phyloP scores from a whole-genome alignment of 202 grass and related monocot genomes.

The Hordeum pubiflorum region DNA sequence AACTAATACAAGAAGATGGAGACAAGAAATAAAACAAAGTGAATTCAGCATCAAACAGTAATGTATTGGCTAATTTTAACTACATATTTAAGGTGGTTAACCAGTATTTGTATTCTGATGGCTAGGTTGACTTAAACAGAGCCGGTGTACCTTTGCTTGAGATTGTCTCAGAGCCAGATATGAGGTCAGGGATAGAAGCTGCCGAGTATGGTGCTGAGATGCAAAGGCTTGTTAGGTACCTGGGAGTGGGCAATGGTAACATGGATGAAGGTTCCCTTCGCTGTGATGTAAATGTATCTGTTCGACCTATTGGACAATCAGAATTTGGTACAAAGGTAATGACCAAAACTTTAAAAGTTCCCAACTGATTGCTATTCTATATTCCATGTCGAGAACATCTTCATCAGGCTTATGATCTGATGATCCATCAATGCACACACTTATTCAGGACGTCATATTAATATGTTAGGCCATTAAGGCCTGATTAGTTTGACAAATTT shows the following conservation, averaged over 20 bases:
- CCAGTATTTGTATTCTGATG: neutral
- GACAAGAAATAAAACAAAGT: neutral
- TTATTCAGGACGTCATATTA: neutral
- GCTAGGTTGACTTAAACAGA: slow-evolving; percentile 84
- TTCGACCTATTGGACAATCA: slow-evolving; percentile 59
- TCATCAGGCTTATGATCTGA: neutral
- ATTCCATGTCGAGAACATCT: neutral
- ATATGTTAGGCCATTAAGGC: neutral
- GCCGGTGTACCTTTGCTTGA: slow-evolving; percentile 92
- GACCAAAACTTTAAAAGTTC: neutral
- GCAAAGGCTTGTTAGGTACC: slow-evolving; percentile 75
- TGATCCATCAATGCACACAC: slow-evolving; percentile 6
- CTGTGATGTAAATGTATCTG: slow-evolving; percentile 95
- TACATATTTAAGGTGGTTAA: slow-evolving; percentile 9
- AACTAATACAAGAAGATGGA: neutral
- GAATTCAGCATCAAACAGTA: slow-evolving; percentile 4
- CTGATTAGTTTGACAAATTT: neutral
- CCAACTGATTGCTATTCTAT: neutral
- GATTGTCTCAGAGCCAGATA: slow-evolving; percentile 91
- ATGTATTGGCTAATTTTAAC: neutral
- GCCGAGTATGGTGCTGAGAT: slow-evolving; percentile 87
- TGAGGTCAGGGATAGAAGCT: slow-evolving; percentile 82
- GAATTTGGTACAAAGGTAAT: slow-evolving; percentile 95
- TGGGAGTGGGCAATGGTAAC: slow-evolving; percentile 91
- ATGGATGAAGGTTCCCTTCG: slow-evolving; percentile 98